phyloP scores from a whole-genome alignment of 306 rosid species.

The Potentilla sterilis region DNA sequence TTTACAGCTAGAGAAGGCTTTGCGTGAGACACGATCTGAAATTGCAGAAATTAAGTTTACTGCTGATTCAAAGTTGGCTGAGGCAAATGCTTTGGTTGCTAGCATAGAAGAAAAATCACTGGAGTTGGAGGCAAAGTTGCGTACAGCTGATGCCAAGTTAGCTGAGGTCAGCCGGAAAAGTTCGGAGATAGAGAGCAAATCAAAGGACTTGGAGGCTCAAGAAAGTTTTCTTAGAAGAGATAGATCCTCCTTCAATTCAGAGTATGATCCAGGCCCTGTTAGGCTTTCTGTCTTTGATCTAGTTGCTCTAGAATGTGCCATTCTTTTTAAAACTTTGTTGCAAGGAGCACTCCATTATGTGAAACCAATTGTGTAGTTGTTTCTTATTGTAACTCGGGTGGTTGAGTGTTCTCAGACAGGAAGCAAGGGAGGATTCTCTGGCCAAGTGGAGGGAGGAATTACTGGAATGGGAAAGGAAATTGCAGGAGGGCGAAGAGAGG shows the following conservation, averaged over 20 bases:
- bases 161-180: constrained; percentile 84
- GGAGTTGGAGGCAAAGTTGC: constrained; percentile 82
- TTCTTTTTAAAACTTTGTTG: not conserved
- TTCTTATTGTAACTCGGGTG: constrained; percentile 13
- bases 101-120: constrained; percentile 86
- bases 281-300: not conserved
- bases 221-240: constrained; percentile 71
- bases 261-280: constrained; percentile 61
- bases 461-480: constrained; percentile 89
- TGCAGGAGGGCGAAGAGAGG: constrained; percentile 94
- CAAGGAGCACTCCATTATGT: not conserved
- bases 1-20: constrained; percentile 81
- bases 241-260: constrained; percentile 66
- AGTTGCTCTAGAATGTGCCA: not conserved
- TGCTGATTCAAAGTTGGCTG: constrained; percentile 84
- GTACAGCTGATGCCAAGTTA: constrained; percentile 84
- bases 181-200: constrained; percentile 75
- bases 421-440: constrained; percentile 56
- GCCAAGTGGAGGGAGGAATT: constrained; percentile 84
- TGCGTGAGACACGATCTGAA: constrained; percentile 87
- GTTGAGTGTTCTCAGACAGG: constrained; percentile 55
- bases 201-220: constrained; percentile 68
- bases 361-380: not conserved
- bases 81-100: constrained; percentile 80
- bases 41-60: constrained; percentile 82